Evolutionary conservation across 164 flowering plant species (phyloP).

Genomic region (Magnolia changhungtana): DNA sequence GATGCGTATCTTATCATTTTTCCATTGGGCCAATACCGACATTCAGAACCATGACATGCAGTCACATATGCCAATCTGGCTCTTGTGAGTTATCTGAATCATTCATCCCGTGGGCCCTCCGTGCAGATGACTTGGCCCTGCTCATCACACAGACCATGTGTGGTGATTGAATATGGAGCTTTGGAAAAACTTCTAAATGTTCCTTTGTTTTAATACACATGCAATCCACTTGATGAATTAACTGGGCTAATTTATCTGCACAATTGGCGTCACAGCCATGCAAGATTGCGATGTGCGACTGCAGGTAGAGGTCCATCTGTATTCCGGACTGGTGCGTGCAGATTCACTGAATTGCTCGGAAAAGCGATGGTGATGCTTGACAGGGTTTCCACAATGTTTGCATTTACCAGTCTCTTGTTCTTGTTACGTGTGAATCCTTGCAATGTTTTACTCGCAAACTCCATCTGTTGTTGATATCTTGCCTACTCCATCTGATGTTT

Average conservation of each 20-base stretch:
- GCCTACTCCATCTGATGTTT: background rate
- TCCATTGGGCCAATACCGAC: no score
- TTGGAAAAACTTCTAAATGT: no score
- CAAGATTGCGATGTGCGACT: background rate
- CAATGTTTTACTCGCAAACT: background rate
- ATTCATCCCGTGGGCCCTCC: no score
- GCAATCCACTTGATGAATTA: no score
- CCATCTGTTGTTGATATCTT: background rate
- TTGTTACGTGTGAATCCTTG: background rate
- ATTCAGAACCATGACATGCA: no score
- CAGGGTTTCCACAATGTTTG: background rate
- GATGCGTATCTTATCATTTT: no score
- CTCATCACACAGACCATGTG: no score
- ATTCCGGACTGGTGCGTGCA: background rate
- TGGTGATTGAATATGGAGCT: no score
- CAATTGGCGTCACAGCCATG: background rate
- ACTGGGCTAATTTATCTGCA: background rate
- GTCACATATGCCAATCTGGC: no score
- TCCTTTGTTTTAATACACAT: no score
- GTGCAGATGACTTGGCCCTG: no score
- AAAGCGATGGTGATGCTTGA: background rate
- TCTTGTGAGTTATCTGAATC: no score
- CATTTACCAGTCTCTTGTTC: background rate
- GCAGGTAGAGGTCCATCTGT: background rate
- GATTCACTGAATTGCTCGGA: background rate